Base-by-base conservation (phyloP, 768 basidiomycete species). In the Russula vinacea region DNA sequence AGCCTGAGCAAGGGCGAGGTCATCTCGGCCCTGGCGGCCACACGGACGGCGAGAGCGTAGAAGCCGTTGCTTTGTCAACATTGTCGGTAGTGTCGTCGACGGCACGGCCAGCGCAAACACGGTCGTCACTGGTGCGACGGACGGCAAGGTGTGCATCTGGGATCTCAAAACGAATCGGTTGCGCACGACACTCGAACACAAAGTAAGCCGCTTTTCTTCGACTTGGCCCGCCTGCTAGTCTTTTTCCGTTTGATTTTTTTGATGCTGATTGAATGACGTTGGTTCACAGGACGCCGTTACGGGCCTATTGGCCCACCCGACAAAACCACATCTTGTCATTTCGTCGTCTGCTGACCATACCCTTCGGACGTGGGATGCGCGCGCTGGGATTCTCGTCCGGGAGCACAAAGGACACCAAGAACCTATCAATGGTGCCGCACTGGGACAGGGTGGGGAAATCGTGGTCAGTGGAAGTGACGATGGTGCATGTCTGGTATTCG, bases 101-200 rank as follows among this genome's bases (percentile, higher is more conserved):
- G 81, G 82, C 4, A 79, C 83, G 5, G 72, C 76, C 1, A 81
- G 83, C 2, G 81, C 83, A 8, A 84, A 84, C 9, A 84, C 91
- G 22, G 86, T 87, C 13, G 85, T 92, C 0, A 93, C 90, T 2
- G 95, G 91, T 13, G 94, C 85, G 5, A 98, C 96, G 5, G 97
- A 99, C 71, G 94, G 94, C 0, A 95, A 93, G 72, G 89, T 87
- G 19, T 93, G 90, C 70, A 86, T 98, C 39, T 99, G 96, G 94
- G 97, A 99, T 76, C 80, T 95, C 49, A 82, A 82, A 56, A 95
- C 92, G 29, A 92, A 92, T 81, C 82, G 90, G 66, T 73, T 94
- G 57, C 83, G 97, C 61, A 82, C 88, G 19, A 94, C 90, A 16
- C 77, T 97, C 7, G 79, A 88, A 66, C 95, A 98, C 71, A 79